Base-by-base conservation (phyloP, 2,329 filamentous ascomycete species). In the Geosmithia putterillii region DNA sequence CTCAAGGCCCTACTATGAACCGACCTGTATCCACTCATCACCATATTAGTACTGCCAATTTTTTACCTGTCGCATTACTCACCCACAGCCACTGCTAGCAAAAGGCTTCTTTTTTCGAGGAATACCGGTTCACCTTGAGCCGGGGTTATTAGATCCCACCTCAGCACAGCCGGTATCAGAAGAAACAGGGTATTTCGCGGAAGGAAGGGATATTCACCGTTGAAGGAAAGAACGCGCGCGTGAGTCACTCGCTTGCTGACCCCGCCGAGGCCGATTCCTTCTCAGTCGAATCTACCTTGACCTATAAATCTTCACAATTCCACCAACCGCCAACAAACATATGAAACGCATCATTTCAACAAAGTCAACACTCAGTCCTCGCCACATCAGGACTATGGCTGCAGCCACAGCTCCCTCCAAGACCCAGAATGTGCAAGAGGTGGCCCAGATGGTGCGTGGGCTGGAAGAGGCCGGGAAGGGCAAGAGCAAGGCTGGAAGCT, bases 371-470 rank as follows among this genome's bases (percentile, higher is more conserved):
- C 10, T 32, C 28, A 32, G 3, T 14, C 28, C 15, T 32, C 10
- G n/a, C n/a, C n/a, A n/a, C n/a, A 32, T 32, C 28, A 32, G 28
- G 15, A 48, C 28, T n/a, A 62, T 62, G 60, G 50, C 52, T 43
- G 50, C 34, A 21, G 39, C 44, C 14, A 44, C 25, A 46, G 67
- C 72, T 20, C 86, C 85, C 2, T 83, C 79, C 57, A 63, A 69
- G 47, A 60, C 73, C 4, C 90, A 95, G 62, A 76, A 94, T 57
- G 66, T 71, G 9, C 68, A 79, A 40, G 73, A 84, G 53, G 73
- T 92, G 45, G 65, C 74, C 3, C 66, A 72, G 42, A 73, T 96
- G 53, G 62, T 94, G 18, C 66, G 69, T 20, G 66, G 67, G 20
- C 72, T 95, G 17, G 76, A 86, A 39, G 61, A 63, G 10, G 69